Evolutionary conservation across 2,329 filamentous ascomycete genomes (phyloP), one percentile per base, ranked within the genome.

Genomic region (Dactylonectria macrodidyma): DNA sequence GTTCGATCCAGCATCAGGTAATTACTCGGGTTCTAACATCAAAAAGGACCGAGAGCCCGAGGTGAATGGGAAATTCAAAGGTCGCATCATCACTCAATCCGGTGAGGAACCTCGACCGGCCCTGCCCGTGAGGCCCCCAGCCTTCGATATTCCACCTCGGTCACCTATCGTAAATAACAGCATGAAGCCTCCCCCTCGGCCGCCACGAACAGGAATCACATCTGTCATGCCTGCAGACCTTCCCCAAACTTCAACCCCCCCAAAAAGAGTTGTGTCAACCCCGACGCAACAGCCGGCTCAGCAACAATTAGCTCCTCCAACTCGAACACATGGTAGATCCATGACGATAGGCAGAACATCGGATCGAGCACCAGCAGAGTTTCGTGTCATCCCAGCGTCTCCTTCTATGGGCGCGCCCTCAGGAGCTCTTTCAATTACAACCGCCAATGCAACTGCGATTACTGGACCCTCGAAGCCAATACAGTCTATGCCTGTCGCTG

Each of bases 1-100:
- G 1, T 71, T 88, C 84, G 87, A 90, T 3, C 85, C 87, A 2
- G 87, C 87, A 3, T 86, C 87, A 1, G 71, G 86, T 5, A 89
- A 90, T 72, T 86, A 84, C 67, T 81, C 85, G 0, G 69, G 86
- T 24, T 82, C 78, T 34, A 83, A 69, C 26, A 85, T 80, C 70
- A 82, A 84, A 60, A 81, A 81, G 67, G 83, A 87, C 41, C 83
- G 82, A 62, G 83, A 86, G 9, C 75, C 80, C 5, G 85, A 86
- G 22, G 68, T 73, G 9, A 84, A 85, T 71, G 84, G 81, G 3
- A 67, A 77, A 2, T 72, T 76, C 8, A 84, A 78, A 64, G 78
- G 77, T 4, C 69, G 81, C 5, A 76, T 84, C 6, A 77, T 79
- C 44, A 80, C 84, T 41, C 83, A 86, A 52, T 69, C 78, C 10